Evolutionary conservation across 108 stramenopile genomes (phyloP).

Genomic region (Seminavis robusta): DNA sequence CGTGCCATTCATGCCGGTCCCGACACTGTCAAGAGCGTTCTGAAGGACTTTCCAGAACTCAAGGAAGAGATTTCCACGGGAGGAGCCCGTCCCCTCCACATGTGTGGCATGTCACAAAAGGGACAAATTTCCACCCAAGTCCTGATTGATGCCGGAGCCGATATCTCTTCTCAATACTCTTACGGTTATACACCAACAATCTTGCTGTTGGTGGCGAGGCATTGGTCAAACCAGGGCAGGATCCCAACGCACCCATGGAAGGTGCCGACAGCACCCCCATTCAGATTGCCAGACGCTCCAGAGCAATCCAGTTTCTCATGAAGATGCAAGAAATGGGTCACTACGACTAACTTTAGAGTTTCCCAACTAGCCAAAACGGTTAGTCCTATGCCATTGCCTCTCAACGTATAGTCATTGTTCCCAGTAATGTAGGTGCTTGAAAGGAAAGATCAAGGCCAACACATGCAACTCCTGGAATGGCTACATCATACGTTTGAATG

Average conservation of each 20-base stretch:
- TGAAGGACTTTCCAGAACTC: slow-evolving; percentile 56
- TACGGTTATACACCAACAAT: slow-evolving; percentile 83
- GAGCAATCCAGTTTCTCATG: slow-evolving; percentile 64
- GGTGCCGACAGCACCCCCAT: slow-evolving; percentile 53
- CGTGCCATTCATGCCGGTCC: slow-evolving; percentile 44
- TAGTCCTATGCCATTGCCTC: too few relatives aligned
- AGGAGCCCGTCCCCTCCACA: slow-evolving; percentile 81
- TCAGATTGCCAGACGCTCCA: slow-evolving; percentile 49
- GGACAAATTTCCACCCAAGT: slow-evolving; percentile 47
- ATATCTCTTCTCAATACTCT: slow-evolving; percentile 65
- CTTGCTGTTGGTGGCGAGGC: slow-evolving; percentile 65
- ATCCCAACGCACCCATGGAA: slow-evolving; percentile 41
- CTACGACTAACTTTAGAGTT: slow-evolving; percentile 52
- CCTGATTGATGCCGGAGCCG: slow-evolving; percentile 59
- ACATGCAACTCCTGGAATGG: too few relatives aligned
- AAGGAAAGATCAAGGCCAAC: too few relatives aligned
- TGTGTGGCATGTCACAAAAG: slow-evolving; percentile 68
- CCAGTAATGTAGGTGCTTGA: too few relatives aligned
- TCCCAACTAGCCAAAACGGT: too few relatives aligned
- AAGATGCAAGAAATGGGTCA: slow-evolving; percentile 52
- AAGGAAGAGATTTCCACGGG: slow-evolving; percentile 74
- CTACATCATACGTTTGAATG: too few relatives aligned
- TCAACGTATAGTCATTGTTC: too few relatives aligned
- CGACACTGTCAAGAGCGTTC: slow-evolving; percentile 52
- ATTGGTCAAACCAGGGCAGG: slow-evolving; percentile 53